These are phyloP conservation scores for Rhazya stricta DNA, from an alignment of 257 asterid species.

Conservation along the genomic window DNA sequence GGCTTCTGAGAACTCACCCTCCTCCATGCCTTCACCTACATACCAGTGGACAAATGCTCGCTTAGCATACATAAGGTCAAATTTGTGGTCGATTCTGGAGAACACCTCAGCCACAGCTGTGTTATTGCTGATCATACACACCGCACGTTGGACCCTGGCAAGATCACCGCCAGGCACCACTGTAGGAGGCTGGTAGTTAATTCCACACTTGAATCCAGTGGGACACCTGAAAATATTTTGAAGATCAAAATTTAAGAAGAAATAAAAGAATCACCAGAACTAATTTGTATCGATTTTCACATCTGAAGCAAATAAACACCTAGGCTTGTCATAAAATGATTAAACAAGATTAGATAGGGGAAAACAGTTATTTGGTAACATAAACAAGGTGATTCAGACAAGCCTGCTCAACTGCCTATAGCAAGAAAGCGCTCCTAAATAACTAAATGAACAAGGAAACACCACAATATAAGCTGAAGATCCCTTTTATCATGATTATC, in stretches of 20 bases:
- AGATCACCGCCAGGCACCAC: slow-evolving; percentile 22
- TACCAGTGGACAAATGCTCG: slow-evolving; percentile 22
- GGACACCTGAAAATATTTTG: slow-evolving; percentile 15
- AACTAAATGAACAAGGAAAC: neutral
- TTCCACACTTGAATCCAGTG: slow-evolving; percentile 24
- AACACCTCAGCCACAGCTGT: slow-evolving; percentile 19
- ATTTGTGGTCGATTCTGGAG: slow-evolving; percentile 18
- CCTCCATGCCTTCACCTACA: slow-evolving; percentile 22
- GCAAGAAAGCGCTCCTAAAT: neutral
- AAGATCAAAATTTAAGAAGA: neutral
- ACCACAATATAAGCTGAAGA: neutral
- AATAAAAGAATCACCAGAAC: neutral
- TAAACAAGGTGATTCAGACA: neutral
- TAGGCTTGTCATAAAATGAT: neutral
- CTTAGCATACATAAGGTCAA: slow-evolving; percentile 23
- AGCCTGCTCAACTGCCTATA: neutral
- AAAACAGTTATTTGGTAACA: neutral
- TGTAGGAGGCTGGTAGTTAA: slow-evolving; percentile 22
- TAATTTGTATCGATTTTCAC: neutral
- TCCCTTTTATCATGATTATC: neutral
- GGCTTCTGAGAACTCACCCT: slow-evolving; percentile 21
- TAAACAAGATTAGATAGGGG: neutral
- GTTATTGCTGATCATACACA: slow-evolving; percentile 21
- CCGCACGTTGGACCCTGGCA: slow-evolving; percentile 22
- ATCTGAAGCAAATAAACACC: slow-evolving; percentile 1